These are phyloP conservation scores for Exophiala phaeomuriformis DNA, from an alignment of 2,329 filamentous ascomycete genomes.

Conservation along the genomic window DNA sequence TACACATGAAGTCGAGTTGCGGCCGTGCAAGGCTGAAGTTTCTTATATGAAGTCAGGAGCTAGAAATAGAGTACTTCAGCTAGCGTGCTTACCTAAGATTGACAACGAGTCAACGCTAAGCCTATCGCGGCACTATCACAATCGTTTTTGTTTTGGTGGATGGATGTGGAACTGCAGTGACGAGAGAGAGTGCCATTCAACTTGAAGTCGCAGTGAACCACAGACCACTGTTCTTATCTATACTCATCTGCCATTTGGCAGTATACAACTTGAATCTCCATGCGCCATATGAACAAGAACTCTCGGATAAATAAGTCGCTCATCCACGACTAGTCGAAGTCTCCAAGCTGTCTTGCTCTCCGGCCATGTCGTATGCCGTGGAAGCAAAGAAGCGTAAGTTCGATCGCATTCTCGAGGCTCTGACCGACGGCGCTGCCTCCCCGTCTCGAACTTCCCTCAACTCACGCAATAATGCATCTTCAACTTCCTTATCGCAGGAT, in stretches of 20 bases:
- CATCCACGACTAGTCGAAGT: background rate
- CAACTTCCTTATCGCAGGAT: conserved; percentile 11
- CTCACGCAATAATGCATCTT: conserved; percentile 16
- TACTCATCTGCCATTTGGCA: no score
- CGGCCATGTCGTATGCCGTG: conserved; percentile 33
- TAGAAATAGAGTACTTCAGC: no score
- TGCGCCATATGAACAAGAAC: no score
- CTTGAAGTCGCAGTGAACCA: background rate
- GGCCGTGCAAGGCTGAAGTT: no score
- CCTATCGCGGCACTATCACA: no score
- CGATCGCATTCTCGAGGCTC: conserved; percentile 40
- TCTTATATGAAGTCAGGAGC: no score
- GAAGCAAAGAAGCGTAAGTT: conserved; percentile 44
- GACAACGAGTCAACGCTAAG: no score
- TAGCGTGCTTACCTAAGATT: no score
- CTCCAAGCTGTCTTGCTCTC: background rate
- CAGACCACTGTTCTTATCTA: background rate
- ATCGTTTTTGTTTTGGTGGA: background rate
- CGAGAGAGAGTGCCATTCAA: no score
- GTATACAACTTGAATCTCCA: no score
- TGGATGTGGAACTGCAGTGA: background rate
- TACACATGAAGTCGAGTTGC: no score
- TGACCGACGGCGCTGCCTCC: conserved; percentile 25
- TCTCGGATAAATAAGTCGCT: no score
- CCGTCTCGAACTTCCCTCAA: conserved; percentile 17